phyloP scores from a whole-genome alignment of 1,139 yeast genomes.

The Nematodospora anomalae region DNA sequence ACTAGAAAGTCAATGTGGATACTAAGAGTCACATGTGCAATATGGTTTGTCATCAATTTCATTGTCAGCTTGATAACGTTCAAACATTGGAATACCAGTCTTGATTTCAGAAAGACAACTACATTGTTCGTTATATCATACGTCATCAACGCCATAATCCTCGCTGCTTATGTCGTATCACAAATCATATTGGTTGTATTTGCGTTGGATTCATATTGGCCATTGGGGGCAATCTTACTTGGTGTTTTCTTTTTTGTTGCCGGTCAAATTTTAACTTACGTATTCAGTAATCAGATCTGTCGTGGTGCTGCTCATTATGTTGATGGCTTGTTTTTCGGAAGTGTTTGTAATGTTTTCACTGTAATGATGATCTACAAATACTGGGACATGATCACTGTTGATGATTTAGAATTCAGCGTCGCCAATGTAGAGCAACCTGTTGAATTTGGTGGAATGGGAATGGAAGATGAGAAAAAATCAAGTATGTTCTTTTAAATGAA shows the following conservation, averaged over 20 bases:
- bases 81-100: constrained; percentile 59
- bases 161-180: constrained; percentile 62
- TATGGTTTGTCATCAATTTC: constrained; percentile 64
- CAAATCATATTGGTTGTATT: constrained; percentile 71
- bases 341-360: constrained; percentile 75
- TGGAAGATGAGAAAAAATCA: constrained; percentile 37
- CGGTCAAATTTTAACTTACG: constrained; percentile 77
- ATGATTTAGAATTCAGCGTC: constrained; percentile 90
- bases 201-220: constrained; percentile 79
- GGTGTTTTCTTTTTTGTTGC: constrained; percentile 74
- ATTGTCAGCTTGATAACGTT: constrained; percentile 71
- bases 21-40: constrained; percentile 47
- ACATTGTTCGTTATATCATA: constrained; percentile 70
- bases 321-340: constrained; percentile 86
- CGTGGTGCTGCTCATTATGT: constrained; percentile 75
- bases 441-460: constrained; percentile 14
- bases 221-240: constrained; percentile 73
- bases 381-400: constrained; percentile 97
- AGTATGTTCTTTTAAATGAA: constrained; percentile 30
- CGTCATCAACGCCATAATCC: constrained; percentile 65
- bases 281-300: constrained; percentile 66
- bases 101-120: constrained; percentile 48
- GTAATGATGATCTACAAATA: constrained; percentile 94
- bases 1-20: constrained; percentile 61
- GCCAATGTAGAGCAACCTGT: constrained; percentile 45